phyloP scores from a whole-genome alignment of 1,139 yeast genomes.

The Kurtzmaniella natalensis region DNA sequence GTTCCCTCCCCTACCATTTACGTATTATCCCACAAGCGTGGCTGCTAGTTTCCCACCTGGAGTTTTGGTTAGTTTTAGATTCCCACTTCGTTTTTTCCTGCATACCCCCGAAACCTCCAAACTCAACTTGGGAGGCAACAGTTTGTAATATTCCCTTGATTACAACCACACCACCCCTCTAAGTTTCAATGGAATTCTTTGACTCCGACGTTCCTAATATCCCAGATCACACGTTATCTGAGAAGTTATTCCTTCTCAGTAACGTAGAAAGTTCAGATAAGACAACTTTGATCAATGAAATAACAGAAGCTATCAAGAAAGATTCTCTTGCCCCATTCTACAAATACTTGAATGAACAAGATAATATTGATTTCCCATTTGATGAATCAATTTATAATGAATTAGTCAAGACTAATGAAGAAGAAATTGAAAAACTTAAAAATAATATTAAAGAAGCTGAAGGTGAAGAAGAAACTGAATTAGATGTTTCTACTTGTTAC shows the following conservation, averaged over 20 bases:
- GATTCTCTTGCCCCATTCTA: conserved; percentile 85
- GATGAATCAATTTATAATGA: conserved; percentile 54
- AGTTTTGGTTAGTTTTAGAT: too few relatives aligned
- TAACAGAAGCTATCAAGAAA: conserved; percentile 51
- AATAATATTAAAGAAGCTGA: conserved; percentile 68
- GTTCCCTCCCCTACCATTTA: too few relatives aligned
- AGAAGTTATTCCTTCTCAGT: conserved; percentile 64
- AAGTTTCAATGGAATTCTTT: conserved; percentile 36
- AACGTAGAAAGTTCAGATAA: conserved; percentile 19
- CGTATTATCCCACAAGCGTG: too few relatives aligned
- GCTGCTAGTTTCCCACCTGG: too few relatives aligned
- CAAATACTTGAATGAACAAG: conserved; percentile 56
- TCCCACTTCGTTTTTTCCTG: too few relatives aligned
- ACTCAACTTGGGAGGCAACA: too few relatives aligned
- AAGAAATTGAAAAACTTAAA: conserved; percentile 53
- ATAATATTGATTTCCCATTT: conserved; percentile 41
- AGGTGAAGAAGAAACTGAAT: conserved; percentile 85
- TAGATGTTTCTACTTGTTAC: conserved; percentile 75
- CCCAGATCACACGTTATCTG: conserved; percentile 80
- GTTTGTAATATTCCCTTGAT: too few relatives aligned
- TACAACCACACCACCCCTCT: too few relatives aligned
- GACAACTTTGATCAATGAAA: conserved; percentile 36
- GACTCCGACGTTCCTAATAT: conserved; percentile 54
- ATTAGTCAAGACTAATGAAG: conserved; percentile 51
- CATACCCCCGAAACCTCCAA: too few relatives aligned